Evolutionary conservation across 495 filamentous ascomycete genomes (phyloP).

Genomic region (Neurospora tetrasperma): DNA sequence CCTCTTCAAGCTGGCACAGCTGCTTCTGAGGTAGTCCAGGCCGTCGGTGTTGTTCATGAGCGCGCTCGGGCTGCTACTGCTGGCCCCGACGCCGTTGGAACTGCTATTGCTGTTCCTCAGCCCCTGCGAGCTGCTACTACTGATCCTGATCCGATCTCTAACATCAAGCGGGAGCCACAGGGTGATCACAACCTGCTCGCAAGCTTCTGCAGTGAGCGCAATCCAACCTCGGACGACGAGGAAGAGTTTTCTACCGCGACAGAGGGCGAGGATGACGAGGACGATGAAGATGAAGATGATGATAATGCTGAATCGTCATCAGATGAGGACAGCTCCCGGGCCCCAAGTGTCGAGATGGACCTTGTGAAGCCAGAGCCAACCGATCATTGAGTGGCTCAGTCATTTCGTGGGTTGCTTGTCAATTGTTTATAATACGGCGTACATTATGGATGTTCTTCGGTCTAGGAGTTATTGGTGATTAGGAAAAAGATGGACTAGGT

Average conservation of each 20-base stretch:
- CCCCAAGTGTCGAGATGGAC: background rate
- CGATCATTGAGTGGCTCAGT: background rate
- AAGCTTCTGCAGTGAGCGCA: background rate
- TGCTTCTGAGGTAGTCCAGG: background rate
- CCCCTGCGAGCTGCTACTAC: background rate
- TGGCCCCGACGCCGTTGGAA: background rate
- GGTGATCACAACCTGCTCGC: background rate
- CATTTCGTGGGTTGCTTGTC: background rate
- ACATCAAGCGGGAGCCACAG: background rate
- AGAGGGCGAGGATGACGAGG: background rate
- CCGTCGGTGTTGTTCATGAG: background rate
- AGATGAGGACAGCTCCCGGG: background rate
- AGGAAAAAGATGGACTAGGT: background rate
- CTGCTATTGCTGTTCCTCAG: background rate
- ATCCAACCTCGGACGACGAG: background rate
- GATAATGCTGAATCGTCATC: background rate
- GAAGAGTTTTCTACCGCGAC: background rate
- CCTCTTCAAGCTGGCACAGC: background rate
- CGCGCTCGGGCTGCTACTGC: background rate
- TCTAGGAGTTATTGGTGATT: background rate
- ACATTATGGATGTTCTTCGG: background rate
- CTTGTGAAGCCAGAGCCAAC: background rate
- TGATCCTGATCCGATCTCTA: background rate
- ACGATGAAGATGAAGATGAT: background rate
- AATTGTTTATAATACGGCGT: background rate